These are phyloP conservation scores for Picochlorum costavermella DNA, from an alignment of 139 green algal genomes.

Conservation along the genomic window DNA sequence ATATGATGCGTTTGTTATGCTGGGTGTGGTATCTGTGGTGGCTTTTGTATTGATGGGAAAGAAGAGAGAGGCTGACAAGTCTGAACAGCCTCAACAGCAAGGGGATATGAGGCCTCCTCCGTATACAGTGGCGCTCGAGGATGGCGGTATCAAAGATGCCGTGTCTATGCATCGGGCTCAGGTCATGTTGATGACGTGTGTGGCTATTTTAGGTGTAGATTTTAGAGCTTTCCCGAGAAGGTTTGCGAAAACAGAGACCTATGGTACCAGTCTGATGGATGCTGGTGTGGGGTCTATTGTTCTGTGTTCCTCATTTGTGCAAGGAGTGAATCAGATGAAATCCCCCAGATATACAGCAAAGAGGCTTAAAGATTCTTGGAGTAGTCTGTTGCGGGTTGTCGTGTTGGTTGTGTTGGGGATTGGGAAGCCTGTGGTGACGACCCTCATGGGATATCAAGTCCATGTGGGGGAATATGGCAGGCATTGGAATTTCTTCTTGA, in stretches of 20 bases:
- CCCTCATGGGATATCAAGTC: conserved; percentile 57
- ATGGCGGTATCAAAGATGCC: not conserved
- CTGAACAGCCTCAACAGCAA: too few species aligned
- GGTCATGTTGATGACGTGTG: conserved; percentile 66
- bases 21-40: not conserved
- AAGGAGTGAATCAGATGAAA: conserved; percentile 7
- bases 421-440: conserved; percentile 34
- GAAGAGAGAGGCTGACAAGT: too few species aligned
- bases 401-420: conserved; percentile 15
- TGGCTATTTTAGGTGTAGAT: conserved; percentile 85
- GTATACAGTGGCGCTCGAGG: too few species aligned
- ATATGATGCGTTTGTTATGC: not conserved
- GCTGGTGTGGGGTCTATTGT: conserved; percentile 77
- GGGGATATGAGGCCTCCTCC: too few species aligned
- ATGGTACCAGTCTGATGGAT: conserved; percentile 82
- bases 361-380: not conserved
- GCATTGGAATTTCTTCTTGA: conserved; percentile 97
- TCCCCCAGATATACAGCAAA: not conserved
- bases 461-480: conserved; percentile 82
- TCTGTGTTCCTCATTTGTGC: conserved; percentile 38
- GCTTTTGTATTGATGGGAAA: not conserved
- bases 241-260: conserved; percentile 69
- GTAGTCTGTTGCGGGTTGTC: not conserved
- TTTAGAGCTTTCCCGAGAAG: conserved; percentile 71
- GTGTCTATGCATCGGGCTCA: conserved; percentile 37